Evolutionary conservation across 1,284 basidiomycete genomes (phyloP).

Genomic region (Phlebopus sp.): DNA sequence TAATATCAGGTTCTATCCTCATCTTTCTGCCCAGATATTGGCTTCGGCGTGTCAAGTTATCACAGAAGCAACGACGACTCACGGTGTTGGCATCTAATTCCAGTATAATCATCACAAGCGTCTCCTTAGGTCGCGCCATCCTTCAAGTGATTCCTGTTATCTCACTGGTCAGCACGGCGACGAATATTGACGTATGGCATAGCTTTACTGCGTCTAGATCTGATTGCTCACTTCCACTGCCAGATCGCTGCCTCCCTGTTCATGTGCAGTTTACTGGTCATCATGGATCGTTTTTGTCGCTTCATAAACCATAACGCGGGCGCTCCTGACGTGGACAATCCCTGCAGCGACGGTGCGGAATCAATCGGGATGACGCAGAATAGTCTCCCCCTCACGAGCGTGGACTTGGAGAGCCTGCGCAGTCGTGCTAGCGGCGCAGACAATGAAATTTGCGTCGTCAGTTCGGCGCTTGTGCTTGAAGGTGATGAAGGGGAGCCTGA

Average conservation of each 20-base stretch:
- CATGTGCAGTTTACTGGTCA: slow-evolving; percentile 24
- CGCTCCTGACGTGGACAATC: background rate
- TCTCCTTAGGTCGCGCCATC: slow-evolving; percentile 14
- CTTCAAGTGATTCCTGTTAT: slow-evolving; percentile 13
- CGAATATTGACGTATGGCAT: slow-evolving; percentile 19
- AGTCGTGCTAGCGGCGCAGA: background rate
- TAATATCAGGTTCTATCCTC: slow-evolving; percentile 20
- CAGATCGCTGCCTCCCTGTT: slow-evolving; percentile 23
- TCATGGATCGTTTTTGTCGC: slow-evolving; percentile 14
- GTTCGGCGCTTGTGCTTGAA: too few species aligned
- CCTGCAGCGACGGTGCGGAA: background rate
- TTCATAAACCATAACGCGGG: slow-evolving; percentile 6
- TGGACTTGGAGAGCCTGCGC: slow-evolving; percentile 11
- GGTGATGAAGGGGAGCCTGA: too few species aligned
- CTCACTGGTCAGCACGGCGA: slow-evolving; percentile 5
- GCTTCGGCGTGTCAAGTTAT: slow-evolving; percentile 13
- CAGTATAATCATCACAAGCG: slow-evolving; percentile 12
- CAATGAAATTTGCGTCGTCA: background rate
- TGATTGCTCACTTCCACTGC: slow-evolving; percentile 2
- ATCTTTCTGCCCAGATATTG: slow-evolving; percentile 13
- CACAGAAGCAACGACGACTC: slow-evolving; percentile 10
- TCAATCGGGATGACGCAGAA: background rate
- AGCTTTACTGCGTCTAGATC: background rate
- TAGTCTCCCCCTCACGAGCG: slow-evolving; percentile 17
- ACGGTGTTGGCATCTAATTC: slow-evolving; percentile 14